phyloP scores from a whole-genome alignment of 371 early-diverging fungal species.

The Circinella minor region DNA sequence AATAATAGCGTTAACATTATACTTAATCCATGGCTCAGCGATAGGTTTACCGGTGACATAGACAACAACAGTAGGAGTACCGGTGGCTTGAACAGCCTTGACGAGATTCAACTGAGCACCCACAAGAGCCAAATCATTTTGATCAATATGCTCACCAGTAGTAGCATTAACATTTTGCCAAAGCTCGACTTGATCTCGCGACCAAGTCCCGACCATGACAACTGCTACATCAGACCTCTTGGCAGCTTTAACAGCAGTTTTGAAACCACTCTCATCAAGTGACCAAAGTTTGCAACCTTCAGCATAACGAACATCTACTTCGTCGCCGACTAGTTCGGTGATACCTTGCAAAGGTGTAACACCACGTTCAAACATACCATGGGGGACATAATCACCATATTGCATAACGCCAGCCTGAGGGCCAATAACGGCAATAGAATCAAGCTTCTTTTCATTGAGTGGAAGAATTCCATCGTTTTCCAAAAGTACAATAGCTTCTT shows the following conservation, averaged over 20 bases:
- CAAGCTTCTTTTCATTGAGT: conserved; percentile 18
- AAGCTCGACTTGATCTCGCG: conserved; percentile 26
- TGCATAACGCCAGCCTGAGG: conserved; percentile 44
- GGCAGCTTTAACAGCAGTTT: conserved; percentile 33
- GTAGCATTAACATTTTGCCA: conserved; percentile 27
- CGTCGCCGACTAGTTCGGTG: conserved; percentile 24
- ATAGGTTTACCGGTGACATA: conserved; percentile 31
- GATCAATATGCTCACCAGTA: conserved; percentile 31
- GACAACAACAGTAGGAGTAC: conserved; percentile 51
- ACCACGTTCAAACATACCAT: conserved; percentile 25
- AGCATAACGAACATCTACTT: conserved; percentile 31
- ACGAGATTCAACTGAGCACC: conserved; percentile 33
- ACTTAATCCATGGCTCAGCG: conserved; percentile 48
- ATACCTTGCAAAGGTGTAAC: conserved; percentile 46
- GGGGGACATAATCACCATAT: conserved; percentile 24
- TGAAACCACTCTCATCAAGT: conserved; percentile 36
- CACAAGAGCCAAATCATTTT: conserved; percentile 25
- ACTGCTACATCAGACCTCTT: conserved; percentile 44
- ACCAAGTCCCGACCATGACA: conserved; percentile 47
- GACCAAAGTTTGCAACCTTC: conserved; percentile 35
- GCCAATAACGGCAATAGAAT: conserved; percentile 51
- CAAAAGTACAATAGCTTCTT: conserved; percentile 41
- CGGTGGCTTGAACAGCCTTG: conserved; percentile 38
- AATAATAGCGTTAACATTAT: conserved; percentile 46
- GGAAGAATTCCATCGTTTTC: conserved; percentile 48